phyloP scores from a whole-genome alignment of 2,329 filamentous ascomycete species.

The Epichloe sibirici region DNA sequence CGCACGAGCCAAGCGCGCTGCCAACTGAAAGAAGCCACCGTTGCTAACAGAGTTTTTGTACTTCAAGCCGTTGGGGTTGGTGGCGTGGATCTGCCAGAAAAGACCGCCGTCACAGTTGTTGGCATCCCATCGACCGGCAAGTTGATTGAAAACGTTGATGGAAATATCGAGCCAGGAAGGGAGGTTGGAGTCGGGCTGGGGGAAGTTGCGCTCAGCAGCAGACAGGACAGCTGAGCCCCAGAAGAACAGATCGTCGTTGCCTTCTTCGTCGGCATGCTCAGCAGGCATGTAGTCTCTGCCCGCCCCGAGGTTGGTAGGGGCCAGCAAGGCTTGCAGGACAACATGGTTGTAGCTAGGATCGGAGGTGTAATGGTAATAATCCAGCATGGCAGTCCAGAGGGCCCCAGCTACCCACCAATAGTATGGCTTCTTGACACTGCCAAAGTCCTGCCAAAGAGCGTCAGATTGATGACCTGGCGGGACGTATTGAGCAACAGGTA shows the following conservation, averaged over 20 bases:
- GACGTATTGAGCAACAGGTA: no score
- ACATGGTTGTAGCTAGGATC: slow-evolving; percentile 50
- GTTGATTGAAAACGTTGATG: slow-evolving; percentile 60
- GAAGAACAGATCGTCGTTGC: slow-evolving; percentile 66
- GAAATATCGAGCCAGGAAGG: slow-evolving; percentile 57
- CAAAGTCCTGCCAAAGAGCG: slow-evolving; percentile 32
- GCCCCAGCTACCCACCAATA: slow-evolving; percentile 59
- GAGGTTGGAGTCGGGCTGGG: slow-evolving; percentile 41
- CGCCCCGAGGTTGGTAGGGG: slow-evolving; percentile 41
- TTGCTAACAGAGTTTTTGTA: slow-evolving; percentile 80
- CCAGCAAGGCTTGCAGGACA: slow-evolving; percentile 45
- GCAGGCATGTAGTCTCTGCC: slow-evolving; percentile 48
- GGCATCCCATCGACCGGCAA: slow-evolving; percentile 58
- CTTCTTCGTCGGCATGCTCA: slow-evolving; percentile 44
- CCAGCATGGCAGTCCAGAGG: slow-evolving; percentile 54
- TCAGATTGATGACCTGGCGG: neutral
- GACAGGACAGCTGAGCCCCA: slow-evolving; percentile 58
- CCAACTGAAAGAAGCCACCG: slow-evolving; percentile 72
- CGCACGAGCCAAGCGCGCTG: slow-evolving; percentile 59
- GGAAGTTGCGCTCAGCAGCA: slow-evolving; percentile 57
- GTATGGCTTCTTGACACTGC: slow-evolving; percentile 52
- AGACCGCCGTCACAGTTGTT: slow-evolving; percentile 58
- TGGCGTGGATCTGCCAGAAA: slow-evolving; percentile 69
- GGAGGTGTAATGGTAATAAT: slow-evolving; percentile 56
- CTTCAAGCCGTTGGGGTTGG: slow-evolving; percentile 60